A percentile compares a stretch with the other conserved stretches of the same genome.
Conservation (phyloP, 768 basidiomycete species). For the Suillus weaverae region DNA sequence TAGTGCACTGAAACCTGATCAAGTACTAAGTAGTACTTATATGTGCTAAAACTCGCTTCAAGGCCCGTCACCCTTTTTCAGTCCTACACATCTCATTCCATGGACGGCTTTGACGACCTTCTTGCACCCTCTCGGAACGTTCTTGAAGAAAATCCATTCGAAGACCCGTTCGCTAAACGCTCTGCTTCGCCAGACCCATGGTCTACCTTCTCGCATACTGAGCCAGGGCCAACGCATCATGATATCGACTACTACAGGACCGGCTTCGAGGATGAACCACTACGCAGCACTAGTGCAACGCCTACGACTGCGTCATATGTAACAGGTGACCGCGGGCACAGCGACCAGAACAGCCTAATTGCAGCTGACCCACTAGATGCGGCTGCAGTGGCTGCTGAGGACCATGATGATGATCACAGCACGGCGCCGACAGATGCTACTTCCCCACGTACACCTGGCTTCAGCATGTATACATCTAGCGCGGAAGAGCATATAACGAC, state of each 20-base stretch:
- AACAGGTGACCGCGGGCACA: conserved; percentile 35
- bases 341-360: conserved; percentile 19
- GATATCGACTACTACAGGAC: conserved; percentile 31
- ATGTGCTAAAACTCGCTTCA: background rate
- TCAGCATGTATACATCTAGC: conserved; percentile 39
- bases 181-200: conserved; percentile 77
- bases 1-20: background rate
- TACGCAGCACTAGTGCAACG: conserved; percentile 20
- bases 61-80: background rate
- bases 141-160: conserved; percentile 77
- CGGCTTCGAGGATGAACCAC: conserved; percentile 26
- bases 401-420: conserved; percentile 31
- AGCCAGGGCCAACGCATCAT: conserved; percentile 16
- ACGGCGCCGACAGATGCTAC: conserved; percentile 13
- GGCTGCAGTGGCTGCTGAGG: conserved; percentile 31
- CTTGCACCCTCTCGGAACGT: conserved; percentile 57
- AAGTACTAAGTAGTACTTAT: too few species aligned
- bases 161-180: conserved; percentile 66
- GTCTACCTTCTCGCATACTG: conserved; percentile 54
- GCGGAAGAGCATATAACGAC: conserved; percentile 25
- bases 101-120: conserved; percentile 82
- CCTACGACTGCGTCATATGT: conserved; percentile 37
- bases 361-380: conserved; percentile 35
- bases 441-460: conserved; percentile 43
- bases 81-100: background rate